A percentile compares a stretch with the other conserved stretches of the same genome.
phyloP scores from a whole-genome alignment of 768 basidiomycete species.

The Tylopilus sp. region DNA sequence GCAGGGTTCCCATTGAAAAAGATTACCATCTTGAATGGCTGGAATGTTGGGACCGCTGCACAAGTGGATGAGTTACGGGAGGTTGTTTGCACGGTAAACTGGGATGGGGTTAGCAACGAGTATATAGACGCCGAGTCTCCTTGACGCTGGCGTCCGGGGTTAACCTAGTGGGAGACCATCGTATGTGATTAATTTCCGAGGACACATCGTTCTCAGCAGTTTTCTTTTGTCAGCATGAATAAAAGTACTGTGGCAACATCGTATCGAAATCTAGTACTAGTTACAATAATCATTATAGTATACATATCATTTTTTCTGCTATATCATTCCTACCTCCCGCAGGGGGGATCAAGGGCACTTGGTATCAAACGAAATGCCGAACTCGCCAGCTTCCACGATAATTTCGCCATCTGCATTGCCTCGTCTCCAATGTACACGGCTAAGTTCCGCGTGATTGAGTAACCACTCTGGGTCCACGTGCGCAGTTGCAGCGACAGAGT shows the following conservation, averaged over 20 bases:
- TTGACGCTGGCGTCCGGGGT: not conserved
- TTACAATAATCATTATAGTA: not conserved
- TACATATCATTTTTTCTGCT: not conserved
- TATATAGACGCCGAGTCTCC: not conserved
- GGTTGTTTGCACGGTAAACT: not conserved
- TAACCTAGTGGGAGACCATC: not conserved
- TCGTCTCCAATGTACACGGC: slow-evolving; percentile 25
- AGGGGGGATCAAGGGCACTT: not conserved
- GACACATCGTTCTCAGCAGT: not conserved
- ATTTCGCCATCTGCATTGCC: slow-evolving; percentile 7
- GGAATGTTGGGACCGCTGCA: not conserved
- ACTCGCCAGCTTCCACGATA: slow-evolving; percentile 1
- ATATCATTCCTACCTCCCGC: not conserved
- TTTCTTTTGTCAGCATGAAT: no score
- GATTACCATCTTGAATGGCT: not conserved
- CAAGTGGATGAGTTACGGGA: not conserved
- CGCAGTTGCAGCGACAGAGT: slow-evolving; percentile 39
- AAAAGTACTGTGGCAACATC: no score
- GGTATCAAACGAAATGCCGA: not conserved
- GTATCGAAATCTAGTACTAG: no score
- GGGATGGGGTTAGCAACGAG: not conserved
- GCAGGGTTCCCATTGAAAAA: not conserved
- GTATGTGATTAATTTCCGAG: not conserved
- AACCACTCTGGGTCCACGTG: slow-evolving; percentile 43
- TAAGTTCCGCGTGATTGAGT: slow-evolving; percentile 44